A percentile compares a stretch with the other conserved stretches of the same genome.
Conservation (phyloP, 208 protist species). For the Wallacemonas sp. region DNA sequence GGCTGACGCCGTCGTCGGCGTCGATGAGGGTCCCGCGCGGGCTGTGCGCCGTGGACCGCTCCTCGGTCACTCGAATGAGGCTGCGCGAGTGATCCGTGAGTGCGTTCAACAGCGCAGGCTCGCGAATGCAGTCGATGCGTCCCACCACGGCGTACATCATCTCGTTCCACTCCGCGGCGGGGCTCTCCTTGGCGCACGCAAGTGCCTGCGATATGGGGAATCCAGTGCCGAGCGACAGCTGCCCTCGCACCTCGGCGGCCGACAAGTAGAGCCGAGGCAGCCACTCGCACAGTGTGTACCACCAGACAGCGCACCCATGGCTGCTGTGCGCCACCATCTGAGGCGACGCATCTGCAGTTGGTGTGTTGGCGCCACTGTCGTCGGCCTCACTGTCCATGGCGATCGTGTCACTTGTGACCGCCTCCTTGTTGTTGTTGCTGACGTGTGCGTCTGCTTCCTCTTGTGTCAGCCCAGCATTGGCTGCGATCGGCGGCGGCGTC, state of each 20-base stretch:
- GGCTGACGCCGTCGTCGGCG: constrained; percentile 81
- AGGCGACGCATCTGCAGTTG: too few relatives aligned
- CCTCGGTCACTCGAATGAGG: constrained; percentile 62
- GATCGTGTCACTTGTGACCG: too few relatives aligned
- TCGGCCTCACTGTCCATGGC: too few relatives aligned
- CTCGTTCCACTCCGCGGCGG: constrained; percentile 42
- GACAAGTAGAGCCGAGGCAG: constrained; percentile 41
- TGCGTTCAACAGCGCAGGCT: background rate
- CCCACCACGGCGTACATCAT: constrained; percentile 62
- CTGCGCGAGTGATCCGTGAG: constrained; percentile 37
- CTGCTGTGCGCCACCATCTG: too few relatives aligned
- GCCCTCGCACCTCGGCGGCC: constrained; percentile 27
- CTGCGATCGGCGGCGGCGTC: background rate
- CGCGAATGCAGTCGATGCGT: constrained; percentile 49
- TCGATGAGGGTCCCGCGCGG: constrained; percentile 51
- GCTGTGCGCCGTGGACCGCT: constrained; percentile 48
- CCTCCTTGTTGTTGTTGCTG: too few relatives aligned
- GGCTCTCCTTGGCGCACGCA: constrained; percentile 41
- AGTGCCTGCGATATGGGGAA: constrained; percentile 61
- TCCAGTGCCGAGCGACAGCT: constrained; percentile 49
- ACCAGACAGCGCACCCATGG: too few relatives aligned
- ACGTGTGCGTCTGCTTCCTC: too few relatives aligned
- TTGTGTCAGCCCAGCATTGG: background rate
- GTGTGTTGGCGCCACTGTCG: too few relatives aligned
- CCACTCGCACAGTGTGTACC: constrained; percentile 34